These are phyloP conservation scores for Exophiala oligosperma DNA, from an alignment of 2,329 filamentous ascomycete genomes.

Conservation along the genomic window DNA sequence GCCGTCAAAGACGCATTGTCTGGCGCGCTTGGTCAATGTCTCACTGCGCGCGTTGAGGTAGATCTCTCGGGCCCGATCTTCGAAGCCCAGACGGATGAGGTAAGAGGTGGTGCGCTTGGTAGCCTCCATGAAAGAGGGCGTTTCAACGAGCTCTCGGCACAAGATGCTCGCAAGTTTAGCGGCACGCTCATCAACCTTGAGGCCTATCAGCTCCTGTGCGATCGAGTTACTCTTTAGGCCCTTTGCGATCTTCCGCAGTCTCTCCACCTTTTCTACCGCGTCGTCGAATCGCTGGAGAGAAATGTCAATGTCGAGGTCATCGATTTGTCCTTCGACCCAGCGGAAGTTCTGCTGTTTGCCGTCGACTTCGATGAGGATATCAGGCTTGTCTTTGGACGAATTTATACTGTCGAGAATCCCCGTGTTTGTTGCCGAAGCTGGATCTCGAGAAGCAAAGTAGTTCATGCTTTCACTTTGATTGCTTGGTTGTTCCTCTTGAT, in stretches of 20 bases:
- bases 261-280: conserved; percentile 81
- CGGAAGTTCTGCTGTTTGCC: conserved; percentile 94
- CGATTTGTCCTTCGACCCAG: conserved; percentile 93
- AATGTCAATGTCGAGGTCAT: conserved; percentile 94
- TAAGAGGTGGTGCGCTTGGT: conserved; percentile 81
- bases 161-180: conserved; percentile 74
- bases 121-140: conserved; percentile 72
- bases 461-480: conserved; percentile 77
- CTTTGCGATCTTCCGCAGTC: conserved; percentile 74
- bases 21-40: conserved; percentile 76
- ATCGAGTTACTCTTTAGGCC: conserved; percentile 81
- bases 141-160: conserved; percentile 73
- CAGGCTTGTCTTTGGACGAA: conserved; percentile 68
- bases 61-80: conserved; percentile 82
- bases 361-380: conserved; percentile 89
- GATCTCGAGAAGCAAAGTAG: conserved; percentile 78
- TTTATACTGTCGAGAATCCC: conserved; percentile 78
- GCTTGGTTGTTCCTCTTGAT: conserved; percentile 83
- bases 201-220: conserved; percentile 87
- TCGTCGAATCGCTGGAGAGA: conserved; percentile 85
- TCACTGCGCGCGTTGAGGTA: conserved; percentile 79
- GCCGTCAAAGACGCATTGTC: conserved; percentile 93
- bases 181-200: conserved; percentile 85
- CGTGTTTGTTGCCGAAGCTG: conserved; percentile 73
- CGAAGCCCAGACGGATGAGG: conserved; percentile 83